Base-by-base conservation (phyloP, 75 land plant genomes). In the Gnetum montanum region DNA sequence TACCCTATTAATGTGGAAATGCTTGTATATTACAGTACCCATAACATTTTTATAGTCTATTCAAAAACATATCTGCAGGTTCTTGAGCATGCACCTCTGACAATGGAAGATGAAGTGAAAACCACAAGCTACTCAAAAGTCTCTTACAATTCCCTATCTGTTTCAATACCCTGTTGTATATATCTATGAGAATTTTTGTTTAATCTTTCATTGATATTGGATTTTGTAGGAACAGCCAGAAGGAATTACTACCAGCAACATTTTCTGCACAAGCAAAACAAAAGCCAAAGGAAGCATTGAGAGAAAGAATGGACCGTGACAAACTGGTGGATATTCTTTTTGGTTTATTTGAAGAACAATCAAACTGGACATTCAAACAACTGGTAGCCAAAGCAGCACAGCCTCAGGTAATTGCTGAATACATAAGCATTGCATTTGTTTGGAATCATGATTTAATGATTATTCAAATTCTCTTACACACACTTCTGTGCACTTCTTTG, bases 311-410 rank as follows among this genome's bases (percentile, higher is more conserved):
- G 31, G 96, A 90, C 19, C 78, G 92, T 38, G 74, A 70, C 34
- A 92, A 95, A 59, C 55, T 95, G 68, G 96, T 86, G 47, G 80
- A 80, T 56, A 77, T 83, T 48, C 76, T 95, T 52, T 95, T 95
- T 63, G 86, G 90, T 57, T 79, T 95, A 4, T 95, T 90, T 74
- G 99, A 95, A 53, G 78, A 78, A 35, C 96, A 86, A 49, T 76
- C 99, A 34, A 83, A 90, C 54, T 95, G 99, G 97, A 78, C 99
- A 7, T 56, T 95, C 62, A 95, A 95, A 79, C 96, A 90, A 65
- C 83, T 95, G 23, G 85, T 95, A 35, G 74, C 67, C 50, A 85
- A 90, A 69, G 90, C 96, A 34, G 95, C 90, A 62, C 99, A 95
- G 62, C 99, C 97, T 67, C 97, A 85, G 72, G 99, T 95, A 81